Conservation (phyloP, 2,329 filamentous ascomycete genomes). For the Fusarium metavorans region DNA sequence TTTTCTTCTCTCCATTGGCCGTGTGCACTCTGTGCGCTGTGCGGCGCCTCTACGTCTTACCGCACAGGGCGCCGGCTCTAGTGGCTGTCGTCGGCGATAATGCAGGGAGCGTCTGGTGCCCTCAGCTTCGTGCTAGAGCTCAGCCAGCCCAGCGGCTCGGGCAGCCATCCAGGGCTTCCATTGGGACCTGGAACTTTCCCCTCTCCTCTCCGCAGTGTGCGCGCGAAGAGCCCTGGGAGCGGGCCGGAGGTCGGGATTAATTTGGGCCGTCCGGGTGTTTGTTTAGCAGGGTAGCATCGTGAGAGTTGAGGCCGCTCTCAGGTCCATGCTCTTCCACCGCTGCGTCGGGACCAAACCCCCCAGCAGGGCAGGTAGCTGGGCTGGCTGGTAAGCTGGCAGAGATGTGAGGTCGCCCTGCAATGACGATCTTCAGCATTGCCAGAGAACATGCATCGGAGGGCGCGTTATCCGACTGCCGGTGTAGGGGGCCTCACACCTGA, state of each 20-base stretch:
- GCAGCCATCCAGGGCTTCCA: constrained; percentile 5
- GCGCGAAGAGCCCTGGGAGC: constrained; percentile 21
- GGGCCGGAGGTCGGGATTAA: constrained; percentile 24
- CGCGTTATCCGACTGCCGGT: constrained; percentile 13
- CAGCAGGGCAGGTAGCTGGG: not conserved
- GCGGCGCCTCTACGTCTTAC: constrained; percentile 5
- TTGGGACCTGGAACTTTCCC: not conserved
- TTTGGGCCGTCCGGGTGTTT: constrained; percentile 20
- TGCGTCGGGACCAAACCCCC: constrained; percentile 33
- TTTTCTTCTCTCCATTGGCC: not conserved
- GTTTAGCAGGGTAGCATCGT: not conserved
- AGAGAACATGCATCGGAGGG: constrained; percentile 1
- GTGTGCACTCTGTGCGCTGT: constrained; percentile 14
- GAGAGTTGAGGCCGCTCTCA: constrained; percentile 20
- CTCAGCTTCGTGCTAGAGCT: constrained; percentile 21
- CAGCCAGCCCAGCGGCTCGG: constrained; percentile 13
- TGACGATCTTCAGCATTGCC: constrained; percentile 32
- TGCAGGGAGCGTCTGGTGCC: constrained; percentile 29
- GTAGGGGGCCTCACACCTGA: constrained; percentile 1
- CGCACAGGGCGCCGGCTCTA: not conserved
- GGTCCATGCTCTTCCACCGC: constrained; percentile 40
- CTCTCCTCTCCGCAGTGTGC: constrained; percentile 1
- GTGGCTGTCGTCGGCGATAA: not conserved
- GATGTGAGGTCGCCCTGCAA: constrained; percentile 1
- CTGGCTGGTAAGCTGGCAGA: not conserved